Conservation (phyloP, 257 asterid genomes). For the Asclepias syriaca region DNA sequence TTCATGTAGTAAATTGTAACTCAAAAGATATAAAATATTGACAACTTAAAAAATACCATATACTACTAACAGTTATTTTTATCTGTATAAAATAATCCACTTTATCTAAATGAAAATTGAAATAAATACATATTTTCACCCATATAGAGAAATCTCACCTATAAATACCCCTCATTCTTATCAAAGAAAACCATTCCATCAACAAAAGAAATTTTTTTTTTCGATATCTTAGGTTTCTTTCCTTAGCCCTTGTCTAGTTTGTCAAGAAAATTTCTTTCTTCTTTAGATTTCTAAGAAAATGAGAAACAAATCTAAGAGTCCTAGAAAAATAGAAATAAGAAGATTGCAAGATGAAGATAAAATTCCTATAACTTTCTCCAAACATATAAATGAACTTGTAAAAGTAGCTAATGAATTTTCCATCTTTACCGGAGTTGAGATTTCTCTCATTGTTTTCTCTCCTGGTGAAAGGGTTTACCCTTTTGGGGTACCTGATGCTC, state of each 20-base stretch:
- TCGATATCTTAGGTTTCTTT: no score
- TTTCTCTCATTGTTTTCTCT: not conserved
- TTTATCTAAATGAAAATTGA: no score
- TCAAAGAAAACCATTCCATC: not conserved
- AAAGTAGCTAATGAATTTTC: not conserved
- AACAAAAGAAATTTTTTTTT: no score
- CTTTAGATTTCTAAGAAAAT: not conserved
- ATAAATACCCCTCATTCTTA: not conserved
- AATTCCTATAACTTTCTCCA: not conserved
- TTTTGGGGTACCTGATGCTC: not conserved
- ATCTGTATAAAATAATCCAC: no score
- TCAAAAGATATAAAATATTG: no score
- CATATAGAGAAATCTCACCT: no score
- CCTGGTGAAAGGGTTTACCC: not conserved
- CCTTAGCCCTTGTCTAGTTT: not conserved
- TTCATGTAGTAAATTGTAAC: no score
- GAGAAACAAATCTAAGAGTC: not conserved
- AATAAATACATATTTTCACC: no score
- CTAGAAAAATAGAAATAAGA: not conserved
- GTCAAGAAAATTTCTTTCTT: no score
- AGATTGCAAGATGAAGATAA: not conserved
- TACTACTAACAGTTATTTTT: no score
- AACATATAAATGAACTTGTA: not conserved
- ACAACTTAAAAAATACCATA: no score
- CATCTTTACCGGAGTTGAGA: not conserved